Evolutionary conservation across 1,284 basidiomycete species (phyloP), one percentile per base, ranked within the genome.

Genomic region (Melampsora americana): DNA sequence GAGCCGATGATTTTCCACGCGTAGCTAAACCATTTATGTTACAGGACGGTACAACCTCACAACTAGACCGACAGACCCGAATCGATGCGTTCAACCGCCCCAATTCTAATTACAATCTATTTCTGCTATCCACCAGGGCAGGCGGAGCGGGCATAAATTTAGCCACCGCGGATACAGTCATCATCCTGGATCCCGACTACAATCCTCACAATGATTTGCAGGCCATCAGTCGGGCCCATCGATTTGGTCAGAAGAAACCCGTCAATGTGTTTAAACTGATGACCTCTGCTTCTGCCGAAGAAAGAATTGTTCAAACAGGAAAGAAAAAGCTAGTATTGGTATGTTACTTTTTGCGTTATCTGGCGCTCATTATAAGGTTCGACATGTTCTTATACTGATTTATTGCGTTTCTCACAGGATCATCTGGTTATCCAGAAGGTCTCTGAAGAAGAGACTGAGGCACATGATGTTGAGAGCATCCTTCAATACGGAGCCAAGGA

Each of bases 171-270:
- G 92, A 95, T 80, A 93, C 92, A 1, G 94, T 97, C 62, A 93
- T 98, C 77, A 89, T 97, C 68, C 90, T 89, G 80, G 93, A 95
- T 81, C 91, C 92, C 0, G 94, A 97, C 84, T 97, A 94, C 83
- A 97, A 97, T 80, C 94, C 93, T 18, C 93, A 95, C 83, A 90
- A 92, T 84, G 91, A 82, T 74, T 79, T 84, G 76, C 83, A 84
- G 77, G 83, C 83, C 18, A 83, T 84, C 48, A 80, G 81, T 1
- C 81, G 83, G 4, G 83, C 83, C 3, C 83, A 84, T 70, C 81
- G 83, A 26, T 83, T 84, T 71, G 83, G 83, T 6, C 83, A 84
- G 77, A 82, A 78, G 66, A 82, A 82, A 78, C 82, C 81, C 56
- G 81, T 84, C 20, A 80, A 82, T 42, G 83, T 84, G 26, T 84